Percentiles rank a stretch among this genome's conserved stretches.
Conservation (phyloP, 1,284 basidiomycete genomes). For the Boletus smithii region DNA sequence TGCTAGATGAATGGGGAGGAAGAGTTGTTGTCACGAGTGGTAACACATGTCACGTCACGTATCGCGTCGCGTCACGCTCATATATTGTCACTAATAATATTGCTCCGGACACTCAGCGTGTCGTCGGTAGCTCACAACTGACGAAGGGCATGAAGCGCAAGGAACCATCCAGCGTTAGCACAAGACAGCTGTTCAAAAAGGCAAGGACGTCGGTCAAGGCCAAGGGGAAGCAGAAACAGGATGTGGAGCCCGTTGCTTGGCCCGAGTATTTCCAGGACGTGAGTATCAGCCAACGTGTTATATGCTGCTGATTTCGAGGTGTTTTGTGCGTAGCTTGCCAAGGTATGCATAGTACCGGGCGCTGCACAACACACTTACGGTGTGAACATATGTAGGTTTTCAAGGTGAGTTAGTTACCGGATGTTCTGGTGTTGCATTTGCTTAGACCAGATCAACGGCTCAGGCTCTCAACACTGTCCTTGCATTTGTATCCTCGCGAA, state of each 20-base stretch:
- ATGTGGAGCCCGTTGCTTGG: conserved; percentile 37
- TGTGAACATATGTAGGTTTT: conserved; percentile 25
- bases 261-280: conserved; percentile 60
- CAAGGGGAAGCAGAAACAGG: conserved; percentile 21
- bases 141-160: conserved; percentile 28
- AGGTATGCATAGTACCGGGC: conserved; percentile 14
- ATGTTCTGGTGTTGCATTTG: background rate
- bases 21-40: background rate
- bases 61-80: conserved; percentile 20
- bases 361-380: background rate
- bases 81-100: background rate
- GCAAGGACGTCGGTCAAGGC: conserved; percentile 18
- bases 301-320: background rate
- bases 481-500: conserved; percentile 82
- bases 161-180: background rate
- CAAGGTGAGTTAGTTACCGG: conserved; percentile 28
- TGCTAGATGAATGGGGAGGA: background rate
- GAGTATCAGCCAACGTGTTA: conserved; percentile 19
- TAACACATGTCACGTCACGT: conserved; percentile 18
- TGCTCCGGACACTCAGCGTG: background rate
- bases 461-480: conserved; percentile 89
- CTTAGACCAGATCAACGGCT: background rate
- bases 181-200: conserved; percentile 28
- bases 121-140: no score
- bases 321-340: conserved; percentile 20